These are phyloP conservation scores for Alnus rubra DNA, from an alignment of 306 rosid genomes.

Conservation along the genomic window DNA sequence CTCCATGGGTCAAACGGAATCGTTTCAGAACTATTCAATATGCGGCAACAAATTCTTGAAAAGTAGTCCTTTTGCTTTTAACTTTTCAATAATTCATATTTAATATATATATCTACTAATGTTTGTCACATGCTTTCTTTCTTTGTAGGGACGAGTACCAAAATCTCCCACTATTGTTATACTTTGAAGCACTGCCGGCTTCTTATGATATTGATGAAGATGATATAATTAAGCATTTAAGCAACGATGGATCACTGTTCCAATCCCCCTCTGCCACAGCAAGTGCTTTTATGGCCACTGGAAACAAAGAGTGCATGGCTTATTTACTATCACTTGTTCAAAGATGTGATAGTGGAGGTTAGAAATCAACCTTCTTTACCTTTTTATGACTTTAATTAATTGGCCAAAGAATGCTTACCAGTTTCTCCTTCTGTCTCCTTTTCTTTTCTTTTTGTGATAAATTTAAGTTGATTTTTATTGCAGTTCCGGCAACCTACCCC, in stretches of 20 bases:
- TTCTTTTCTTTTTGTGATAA: too few relatives aligned
- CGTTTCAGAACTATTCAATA: constrained; percentile 8
- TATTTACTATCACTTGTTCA: not conserved
- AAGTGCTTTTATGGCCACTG: constrained; percentile 32
- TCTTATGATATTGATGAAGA: constrained; percentile 18
- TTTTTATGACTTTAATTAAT: too few relatives aligned
- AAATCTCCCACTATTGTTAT: constrained; percentile 30
- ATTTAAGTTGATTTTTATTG: not conserved
- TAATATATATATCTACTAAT: too few relatives aligned
- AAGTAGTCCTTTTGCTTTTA: constrained; percentile 2
- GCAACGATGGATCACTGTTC: constrained; percentile 32
- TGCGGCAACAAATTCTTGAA: constrained; percentile 17
- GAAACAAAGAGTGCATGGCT: constrained; percentile 19
- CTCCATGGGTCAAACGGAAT: not conserved
- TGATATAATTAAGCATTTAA: constrained; percentile 15
- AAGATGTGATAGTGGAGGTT: constrained; percentile 42
- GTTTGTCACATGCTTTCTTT: not conserved
- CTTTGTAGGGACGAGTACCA: constrained; percentile 20
- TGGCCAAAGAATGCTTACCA: not conserved
- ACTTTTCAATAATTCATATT: too few relatives aligned
- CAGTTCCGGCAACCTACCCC: constrained; percentile 53
- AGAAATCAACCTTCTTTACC: not conserved
- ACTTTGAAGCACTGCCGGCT: constrained; percentile 39
- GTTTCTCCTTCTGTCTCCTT: not conserved
- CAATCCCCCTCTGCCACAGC: constrained; percentile 50